These are phyloP conservation scores for Nannochloris sp. DNA, from an alignment of 139 green algal species.

Conservation along the genomic window DNA sequence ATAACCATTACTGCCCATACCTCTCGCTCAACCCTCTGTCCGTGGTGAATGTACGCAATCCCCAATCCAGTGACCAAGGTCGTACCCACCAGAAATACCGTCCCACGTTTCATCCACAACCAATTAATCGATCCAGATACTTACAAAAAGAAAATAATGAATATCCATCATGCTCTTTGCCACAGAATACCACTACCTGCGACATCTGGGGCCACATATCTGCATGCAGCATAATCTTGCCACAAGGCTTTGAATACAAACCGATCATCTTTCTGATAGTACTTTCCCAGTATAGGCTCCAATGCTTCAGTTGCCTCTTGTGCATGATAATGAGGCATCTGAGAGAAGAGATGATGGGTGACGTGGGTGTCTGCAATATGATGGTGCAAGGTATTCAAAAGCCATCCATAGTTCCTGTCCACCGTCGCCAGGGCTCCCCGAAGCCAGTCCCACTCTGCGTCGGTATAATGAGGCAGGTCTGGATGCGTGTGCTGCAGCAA, in stretches of 20 bases:
- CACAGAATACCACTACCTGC: constrained; percentile 37
- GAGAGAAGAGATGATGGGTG: constrained; percentile 84
- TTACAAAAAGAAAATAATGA: constrained; percentile 1
- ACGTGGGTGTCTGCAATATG: constrained; percentile 90
- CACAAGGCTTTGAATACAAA: constrained; percentile 58
- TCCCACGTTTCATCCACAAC: not conserved
- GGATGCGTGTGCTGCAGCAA: constrained; percentile 85
- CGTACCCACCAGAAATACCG: not conserved
- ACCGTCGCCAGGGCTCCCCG: constrained; percentile 77
- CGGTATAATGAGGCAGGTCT: constrained; percentile 10
- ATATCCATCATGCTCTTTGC: constrained; percentile 7
- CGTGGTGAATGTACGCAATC: constrained; percentile 17
- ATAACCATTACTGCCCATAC: not conserved
- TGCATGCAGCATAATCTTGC: constrained; percentile 42
- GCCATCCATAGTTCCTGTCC: constrained; percentile 69
- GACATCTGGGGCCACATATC: constrained; percentile 47
- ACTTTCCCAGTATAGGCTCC: constrained; percentile 61
- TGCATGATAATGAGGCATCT: constrained; percentile 89
- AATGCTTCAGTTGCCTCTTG: constrained; percentile 71
- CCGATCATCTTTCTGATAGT: constrained; percentile 63
- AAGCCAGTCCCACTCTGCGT: constrained; percentile 85
- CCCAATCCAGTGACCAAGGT: constrained; percentile 9
- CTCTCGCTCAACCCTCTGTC: constrained; percentile 20
- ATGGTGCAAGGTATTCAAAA: constrained; percentile 70
- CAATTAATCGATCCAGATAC: not conserved